phyloP scores from a whole-genome alignment of 768 basidiomycete genomes.

The Russula virescens region DNA sequence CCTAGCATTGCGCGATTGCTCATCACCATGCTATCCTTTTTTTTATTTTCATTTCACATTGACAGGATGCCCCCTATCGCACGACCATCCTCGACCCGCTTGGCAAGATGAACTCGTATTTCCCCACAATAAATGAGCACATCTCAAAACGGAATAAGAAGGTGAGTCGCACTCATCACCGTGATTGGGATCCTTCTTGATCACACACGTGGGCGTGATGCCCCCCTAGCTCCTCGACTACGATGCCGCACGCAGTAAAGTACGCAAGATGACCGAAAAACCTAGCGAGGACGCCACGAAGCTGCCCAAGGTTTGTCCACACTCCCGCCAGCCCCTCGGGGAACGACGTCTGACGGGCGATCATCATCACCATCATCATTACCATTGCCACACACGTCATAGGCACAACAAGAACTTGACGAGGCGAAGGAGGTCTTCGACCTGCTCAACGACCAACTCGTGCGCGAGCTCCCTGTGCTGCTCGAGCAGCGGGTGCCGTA shows the following conservation, averaged over 20 bases:
- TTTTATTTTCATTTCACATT: neutral
- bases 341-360: neutral
- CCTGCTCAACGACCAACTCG: constrained; percentile 86
- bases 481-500: constrained; percentile 95
- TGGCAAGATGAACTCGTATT: constrained; percentile 95
- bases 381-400: constrained; percentile 1
- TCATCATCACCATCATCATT: neutral
- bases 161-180: constrained; percentile 38
- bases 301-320: constrained; percentile 62
- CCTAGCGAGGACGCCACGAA: constrained; percentile 91
- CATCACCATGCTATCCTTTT: neutral
- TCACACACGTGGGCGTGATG: constrained; percentile 10
- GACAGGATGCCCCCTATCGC: constrained; percentile 87
- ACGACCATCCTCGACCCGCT: constrained; percentile 93
- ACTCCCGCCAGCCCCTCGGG: neutral
- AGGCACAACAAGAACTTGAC: constrained; percentile 96
- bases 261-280: constrained; percentile 87
- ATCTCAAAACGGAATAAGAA: constrained; percentile 96
- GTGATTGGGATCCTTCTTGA: constrained; percentile 9
- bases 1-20: constrained; percentile 2
- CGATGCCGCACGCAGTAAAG: constrained; percentile 84
- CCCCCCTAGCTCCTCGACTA: constrained; percentile 82
- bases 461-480: constrained; percentile 84
- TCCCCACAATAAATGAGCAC: constrained; percentile 89
- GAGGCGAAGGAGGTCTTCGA: constrained; percentile 94